Conservation (phyloP, 768 basidiomycete genomes). For the Exsudoporus frostii region DNA sequence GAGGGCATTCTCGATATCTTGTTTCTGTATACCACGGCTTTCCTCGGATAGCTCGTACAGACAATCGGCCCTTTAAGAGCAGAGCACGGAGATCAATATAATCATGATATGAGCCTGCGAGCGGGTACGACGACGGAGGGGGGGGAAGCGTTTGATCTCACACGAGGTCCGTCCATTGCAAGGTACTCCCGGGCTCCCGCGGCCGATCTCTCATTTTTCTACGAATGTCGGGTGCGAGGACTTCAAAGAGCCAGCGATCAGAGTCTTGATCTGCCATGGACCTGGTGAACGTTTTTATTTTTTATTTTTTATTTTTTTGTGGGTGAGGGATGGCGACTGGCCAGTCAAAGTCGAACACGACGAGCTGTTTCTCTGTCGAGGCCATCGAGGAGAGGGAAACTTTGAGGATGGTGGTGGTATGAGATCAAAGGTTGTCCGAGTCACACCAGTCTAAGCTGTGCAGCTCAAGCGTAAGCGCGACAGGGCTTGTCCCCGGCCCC, state of each 20-base stretch:
- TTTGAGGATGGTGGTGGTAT: not conserved
- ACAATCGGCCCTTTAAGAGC: constrained; percentile 53
- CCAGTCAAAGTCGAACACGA: constrained; percentile 99
- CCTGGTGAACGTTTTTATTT: constrained; percentile 40
- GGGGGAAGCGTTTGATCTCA: constrained; percentile 38
- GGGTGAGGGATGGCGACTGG: constrained; percentile 29
- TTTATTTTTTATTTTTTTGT: too few species aligned
- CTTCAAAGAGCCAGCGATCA: constrained; percentile 90
- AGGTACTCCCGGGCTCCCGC: constrained; percentile 53
- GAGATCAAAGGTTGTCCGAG: not conserved
- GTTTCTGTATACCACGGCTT: constrained; percentile 60
- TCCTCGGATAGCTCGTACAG: constrained; percentile 61
- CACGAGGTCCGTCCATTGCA: constrained; percentile 96
- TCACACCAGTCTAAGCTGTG: not conserved
- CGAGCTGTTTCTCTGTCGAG: constrained; percentile 55
- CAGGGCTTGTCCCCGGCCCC: not conserved
- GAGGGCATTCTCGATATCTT: constrained; percentile 77
- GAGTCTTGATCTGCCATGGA: constrained; percentile 95
- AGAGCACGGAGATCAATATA: not conserved
- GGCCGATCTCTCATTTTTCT: constrained; percentile 52
- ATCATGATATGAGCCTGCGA: not conserved
- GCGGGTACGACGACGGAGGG: not conserved
- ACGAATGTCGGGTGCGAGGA: constrained; percentile 80
- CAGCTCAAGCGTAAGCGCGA: not conserved
- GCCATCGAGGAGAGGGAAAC: constrained; percentile 10